Evolutionary conservation across 192 early-diverging fungal species (phyloP).

Genomic region (Coemansia aciculifera): DNA sequence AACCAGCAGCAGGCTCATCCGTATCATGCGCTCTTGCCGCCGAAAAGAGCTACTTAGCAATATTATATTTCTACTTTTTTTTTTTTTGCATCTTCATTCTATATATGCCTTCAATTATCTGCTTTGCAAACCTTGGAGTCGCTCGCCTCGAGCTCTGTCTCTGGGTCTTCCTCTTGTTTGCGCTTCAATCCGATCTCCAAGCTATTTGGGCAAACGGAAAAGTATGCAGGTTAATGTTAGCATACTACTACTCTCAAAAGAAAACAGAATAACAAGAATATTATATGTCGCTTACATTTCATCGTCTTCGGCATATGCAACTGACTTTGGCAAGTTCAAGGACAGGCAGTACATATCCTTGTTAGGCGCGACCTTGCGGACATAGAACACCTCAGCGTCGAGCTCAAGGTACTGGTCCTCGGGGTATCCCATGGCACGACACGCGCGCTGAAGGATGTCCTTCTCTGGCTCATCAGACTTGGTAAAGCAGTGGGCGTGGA

Average conservation of each 20-base stretch:
- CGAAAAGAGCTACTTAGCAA: not conserved
- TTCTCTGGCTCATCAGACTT: conserved; percentile 71
- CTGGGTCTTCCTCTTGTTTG: conserved; percentile 9
- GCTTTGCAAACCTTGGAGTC: conserved; percentile 9
- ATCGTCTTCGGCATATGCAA: conserved; percentile 62
- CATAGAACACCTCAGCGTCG: conserved; percentile 67
- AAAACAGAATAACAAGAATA: not conserved
- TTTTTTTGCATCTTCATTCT: not conserved
- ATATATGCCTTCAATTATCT: not conserved
- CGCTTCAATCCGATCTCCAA: conserved; percentile 10
- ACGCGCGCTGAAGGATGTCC: conserved; percentile 52
- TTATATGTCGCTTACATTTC: conserved; percentile 21
- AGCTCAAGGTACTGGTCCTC: conserved; percentile 39
- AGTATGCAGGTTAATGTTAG: not conserved
- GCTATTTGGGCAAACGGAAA: not conserved
- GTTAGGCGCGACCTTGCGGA: conserved; percentile 94
- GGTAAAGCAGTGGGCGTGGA: conserved; percentile 97
- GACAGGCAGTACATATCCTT: conserved; percentile 99
- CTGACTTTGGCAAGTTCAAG: conserved; percentile 72
- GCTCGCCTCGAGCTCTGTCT: not conserved
- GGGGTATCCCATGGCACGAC: conserved; percentile 55
- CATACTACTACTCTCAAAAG: not conserved
- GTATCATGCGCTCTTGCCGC: not conserved
- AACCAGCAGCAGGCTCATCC: conserved; percentile 11
- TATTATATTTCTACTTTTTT: not conserved